Percentiles rank a stretch among this genome's conserved stretches.
These are phyloP conservation scores for Ceratocystis ficicola DNA, from an alignment of 2,329 filamentous ascomycete genomes.

Conservation along the genomic window DNA sequence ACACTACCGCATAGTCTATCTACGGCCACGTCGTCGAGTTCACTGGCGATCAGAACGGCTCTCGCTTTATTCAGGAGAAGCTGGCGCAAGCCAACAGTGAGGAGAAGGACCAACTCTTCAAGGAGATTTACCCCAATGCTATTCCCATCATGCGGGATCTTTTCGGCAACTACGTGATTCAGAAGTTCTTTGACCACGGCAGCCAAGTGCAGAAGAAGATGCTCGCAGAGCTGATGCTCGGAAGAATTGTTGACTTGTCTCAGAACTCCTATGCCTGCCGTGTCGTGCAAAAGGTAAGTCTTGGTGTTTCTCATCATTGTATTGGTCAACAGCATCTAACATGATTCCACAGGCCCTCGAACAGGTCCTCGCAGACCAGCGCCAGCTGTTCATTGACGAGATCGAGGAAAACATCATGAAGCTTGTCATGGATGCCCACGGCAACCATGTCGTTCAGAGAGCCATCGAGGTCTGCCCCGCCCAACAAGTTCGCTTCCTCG, in stretches of 20 bases:
- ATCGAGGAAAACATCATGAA: conserved; percentile 62
- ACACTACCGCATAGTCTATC: conserved; percentile 48
- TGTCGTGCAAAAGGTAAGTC: conserved; percentile 75
- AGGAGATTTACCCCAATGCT: conserved; percentile 72
- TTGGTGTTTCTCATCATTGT: no score
- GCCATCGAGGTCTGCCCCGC: conserved; percentile 71
- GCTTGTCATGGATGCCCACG: conserved; percentile 77
- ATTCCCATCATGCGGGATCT: conserved; percentile 89
- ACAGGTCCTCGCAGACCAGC: conserved; percentile 82
- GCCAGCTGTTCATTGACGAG: conserved; percentile 71
- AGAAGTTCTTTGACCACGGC: conserved; percentile 94
- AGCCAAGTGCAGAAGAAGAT: conserved; percentile 86
- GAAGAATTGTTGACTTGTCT: conserved; percentile 67
- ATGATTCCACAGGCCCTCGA: conserved; percentile 57
- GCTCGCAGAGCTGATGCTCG: conserved; percentile 75
- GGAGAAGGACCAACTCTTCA: conserved; percentile 83
- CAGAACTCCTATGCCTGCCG: conserved; percentile 86
- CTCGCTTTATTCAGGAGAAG: conserved; percentile 88
- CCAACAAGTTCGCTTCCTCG: conserved; percentile 72
- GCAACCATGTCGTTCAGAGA: conserved; percentile 95
- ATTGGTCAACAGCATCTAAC: conserved; percentile 13
- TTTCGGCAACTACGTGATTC: conserved; percentile 96
- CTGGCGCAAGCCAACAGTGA: conserved; percentile 88
- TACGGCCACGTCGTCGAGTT: conserved; percentile 84
- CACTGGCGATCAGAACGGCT: conserved; percentile 89